Evolutionary conservation across 192 early-diverging fungal genomes (phyloP), one percentile per base, ranked within the genome.

Genomic region (Coemansia sp.): DNA sequence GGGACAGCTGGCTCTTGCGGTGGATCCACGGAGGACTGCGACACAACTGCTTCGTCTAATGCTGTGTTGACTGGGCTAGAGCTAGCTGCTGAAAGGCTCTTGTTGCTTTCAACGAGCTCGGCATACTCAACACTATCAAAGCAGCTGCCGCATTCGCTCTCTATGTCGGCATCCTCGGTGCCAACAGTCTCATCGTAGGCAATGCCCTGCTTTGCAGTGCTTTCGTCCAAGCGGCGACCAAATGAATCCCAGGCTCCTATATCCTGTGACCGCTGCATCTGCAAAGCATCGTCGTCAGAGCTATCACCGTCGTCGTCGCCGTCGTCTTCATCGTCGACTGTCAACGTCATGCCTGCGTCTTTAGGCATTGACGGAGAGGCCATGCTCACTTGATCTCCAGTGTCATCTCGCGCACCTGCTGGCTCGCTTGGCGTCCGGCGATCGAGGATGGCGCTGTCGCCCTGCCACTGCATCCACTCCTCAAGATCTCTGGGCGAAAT

Each of bases 391-490:
- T 58, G 19, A 7, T 37, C 35, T 58, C 56, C 56, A 58, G 14
- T 14, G 36, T 24, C 10, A 17, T 7, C 56, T 54, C 7, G 51
- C n/a, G 19, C 20, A 32, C 8, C 19, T 20, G 56, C 4, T 35
- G 31, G 32, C 56, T 58, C 35, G 56, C 35, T n/a, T 0, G 56
- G n/a, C 7, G 35, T 24, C 9, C 20, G 32, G 19, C 56, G 35
- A 38, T 58, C 56, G 20, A 58, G 56, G 15, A 36, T 53, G 8
- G 24, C 38, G 24, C 31, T 36, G 29, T 70, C 71, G 38, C 57
- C 79, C 37, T 76, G 79, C 79, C 79, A 82, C 19, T 65, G 70
- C 79, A 82, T 82, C 79, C 79, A 82, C 45, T 73, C 74, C 6
- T 72, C 79, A 0, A 82, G 74, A 35, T 82, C 79, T 20, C 46